Base-by-base conservation (phyloP, 768 basidiomycete genomes). In the Tremella mesenterica region DNA sequence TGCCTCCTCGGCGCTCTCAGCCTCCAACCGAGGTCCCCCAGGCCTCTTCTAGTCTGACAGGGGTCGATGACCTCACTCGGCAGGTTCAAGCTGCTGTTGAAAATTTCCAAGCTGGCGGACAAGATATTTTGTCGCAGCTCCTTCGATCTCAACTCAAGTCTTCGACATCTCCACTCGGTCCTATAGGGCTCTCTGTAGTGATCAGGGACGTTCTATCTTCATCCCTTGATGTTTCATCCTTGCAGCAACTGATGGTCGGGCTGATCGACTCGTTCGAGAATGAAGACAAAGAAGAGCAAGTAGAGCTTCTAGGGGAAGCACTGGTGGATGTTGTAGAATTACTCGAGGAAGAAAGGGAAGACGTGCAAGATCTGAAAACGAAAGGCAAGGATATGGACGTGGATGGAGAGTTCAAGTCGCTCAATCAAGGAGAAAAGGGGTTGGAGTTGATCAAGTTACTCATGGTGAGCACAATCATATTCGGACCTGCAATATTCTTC, bases 401-500 rank as follows among this genome's bases (percentile, higher is more conserved):
- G 25, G 52, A 51, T 30, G 53, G 31, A 20, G 44, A 16, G 25
- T 39, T 16, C 1, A 44, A 8, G 25, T 26, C 50, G 30, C 20
- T 31, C 13, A 49, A 28, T 16, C 31, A 50, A 16, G 51, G 51
- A 18, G 43, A 53, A 27, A 59, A 61, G 53, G 57, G 53, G 10
- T 10, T 61, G 23, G 57, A 49, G 18, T 54, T 66, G 18, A 30
- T 70, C 28, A 64, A 65, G 38, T 13, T 44, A n/a, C 53, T 64
- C 13, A 44, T 65, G 7, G 61, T 63, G 44, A 44, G 67, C 58
- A 1, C 31, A 46, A 18, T 45, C 44, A 48, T 25, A 38, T 36
- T 18, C 16, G 16, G n/a, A 31, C 20, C 31, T 8, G 27, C 16
- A 7, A 7, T 8, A 36, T 44, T 10, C 12, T 44, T 30, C 25